phyloP scores from a whole-genome alignment of 1,284 basidiomycete species.

The Cutaneotrichosporon sp. region DNA sequence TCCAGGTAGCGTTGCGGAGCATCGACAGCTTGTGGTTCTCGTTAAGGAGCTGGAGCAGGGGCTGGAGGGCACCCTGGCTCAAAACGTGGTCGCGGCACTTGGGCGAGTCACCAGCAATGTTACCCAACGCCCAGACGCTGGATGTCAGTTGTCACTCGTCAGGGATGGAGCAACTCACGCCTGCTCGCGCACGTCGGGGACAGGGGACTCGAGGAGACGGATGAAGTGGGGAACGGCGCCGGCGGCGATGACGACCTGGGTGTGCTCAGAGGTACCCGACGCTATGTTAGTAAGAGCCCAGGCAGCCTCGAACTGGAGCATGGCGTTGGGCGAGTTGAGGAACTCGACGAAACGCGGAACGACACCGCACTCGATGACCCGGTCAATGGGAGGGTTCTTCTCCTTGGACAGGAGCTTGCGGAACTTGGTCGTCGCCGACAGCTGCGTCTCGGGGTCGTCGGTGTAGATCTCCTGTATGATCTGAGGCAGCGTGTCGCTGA shows the following conservation, averaged over 20 bases:
- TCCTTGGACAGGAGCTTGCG: slow-evolving; percentile 98
- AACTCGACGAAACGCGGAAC: slow-evolving; percentile 98
- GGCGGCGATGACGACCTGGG: slow-evolving; percentile 92
- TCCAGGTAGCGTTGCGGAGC: slow-evolving; percentile 97
- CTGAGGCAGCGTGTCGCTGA: slow-evolving; percentile 58
- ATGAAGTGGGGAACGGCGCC: slow-evolving; percentile 98
- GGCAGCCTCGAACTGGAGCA: slow-evolving; percentile 98
- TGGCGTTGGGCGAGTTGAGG: slow-evolving; percentile 76
- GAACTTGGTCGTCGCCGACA: slow-evolving; percentile 93
- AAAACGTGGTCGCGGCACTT: slow-evolving; percentile 82
- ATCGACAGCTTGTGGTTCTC: slow-evolving; percentile 87
- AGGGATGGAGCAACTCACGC: slow-evolving; percentile 50
- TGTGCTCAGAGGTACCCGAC: slow-evolving; percentile 97
- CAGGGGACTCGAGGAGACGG: slow-evolving; percentile 75
- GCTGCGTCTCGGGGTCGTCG: slow-evolving; percentile 81
- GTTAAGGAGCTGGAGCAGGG: slow-evolving; percentile 51
- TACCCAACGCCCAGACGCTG: slow-evolving; percentile 86
- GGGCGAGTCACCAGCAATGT: slow-evolving; percentile 93
- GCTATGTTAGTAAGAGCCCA: slow-evolving; percentile 99
- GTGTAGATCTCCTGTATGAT: slow-evolving; percentile 94
- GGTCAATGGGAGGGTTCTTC: slow-evolving; percentile 99
- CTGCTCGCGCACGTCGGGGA: slow-evolving; percentile 90
- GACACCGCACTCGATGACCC: slow-evolving; percentile 95
- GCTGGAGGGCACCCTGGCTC: slow-evolving; percentile 53
- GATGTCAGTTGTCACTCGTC: slow-evolving; percentile 5